Conservation (phyloP, 2,329 filamentous ascomycete genomes). For the Aspergillus amoenus region DNA sequence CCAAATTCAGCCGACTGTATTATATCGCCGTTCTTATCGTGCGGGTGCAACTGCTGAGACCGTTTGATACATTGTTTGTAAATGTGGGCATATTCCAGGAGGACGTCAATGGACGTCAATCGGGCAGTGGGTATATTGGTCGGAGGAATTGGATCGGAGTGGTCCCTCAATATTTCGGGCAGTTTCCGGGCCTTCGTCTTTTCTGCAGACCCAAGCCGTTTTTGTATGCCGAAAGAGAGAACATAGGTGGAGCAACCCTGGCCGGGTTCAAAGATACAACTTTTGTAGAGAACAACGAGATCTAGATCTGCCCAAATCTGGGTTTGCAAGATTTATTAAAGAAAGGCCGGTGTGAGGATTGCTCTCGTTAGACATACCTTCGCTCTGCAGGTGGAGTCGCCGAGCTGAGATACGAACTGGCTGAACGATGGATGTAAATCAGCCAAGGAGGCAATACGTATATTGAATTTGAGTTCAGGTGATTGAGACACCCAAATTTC, state of each 20-base stretch:
- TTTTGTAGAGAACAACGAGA: conserved; percentile 24
- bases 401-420: conserved; percentile 19
- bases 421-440: not conserved
- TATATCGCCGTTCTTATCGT: not conserved
- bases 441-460: conserved; percentile 20
- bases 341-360: not conserved
- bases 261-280: conserved; percentile 7
- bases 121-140: conserved; percentile 12
- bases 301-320: conserved; percentile 36
- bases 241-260: conserved; percentile 8
- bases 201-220: not conserved
- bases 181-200: conserved; percentile 8
- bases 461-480: conserved; percentile 27
- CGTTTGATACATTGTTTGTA: not conserved
- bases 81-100: conserved; percentile 15
- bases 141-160: conserved; percentile 18
- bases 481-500: conserved; percentile 30
- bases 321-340: not conserved
- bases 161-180: conserved; percentile 19
- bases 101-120: conserved; percentile 24
- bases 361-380: conserved; percentile 17
- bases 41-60: not conserved
- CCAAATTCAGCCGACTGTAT: not conserved
- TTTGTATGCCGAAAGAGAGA: conserved; percentile 25
- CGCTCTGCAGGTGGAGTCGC: conserved; percentile 24